Evolutionary conservation across 352 stramenopile species (phyloP).

Genomic region (Ophiocytium majus): DNA sequence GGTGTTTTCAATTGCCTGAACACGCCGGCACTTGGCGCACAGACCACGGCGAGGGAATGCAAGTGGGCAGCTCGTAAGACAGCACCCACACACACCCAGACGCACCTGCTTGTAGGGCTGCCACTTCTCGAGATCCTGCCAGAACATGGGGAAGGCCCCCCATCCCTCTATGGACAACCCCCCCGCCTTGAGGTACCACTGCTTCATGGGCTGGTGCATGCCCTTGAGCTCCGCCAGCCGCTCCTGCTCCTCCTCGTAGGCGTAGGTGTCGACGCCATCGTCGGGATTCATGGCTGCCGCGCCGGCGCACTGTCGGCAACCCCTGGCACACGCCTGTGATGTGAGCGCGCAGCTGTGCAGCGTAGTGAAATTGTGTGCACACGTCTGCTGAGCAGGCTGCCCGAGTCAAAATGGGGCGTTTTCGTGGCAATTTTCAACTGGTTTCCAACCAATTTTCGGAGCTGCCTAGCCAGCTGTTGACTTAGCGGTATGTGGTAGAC

Average conservation of each 20-base stretch:
- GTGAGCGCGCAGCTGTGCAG: too few relatives aligned
- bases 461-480: too few relatives aligned
- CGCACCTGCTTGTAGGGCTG: not conserved
- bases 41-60: too few relatives aligned
- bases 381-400: too few relatives aligned
- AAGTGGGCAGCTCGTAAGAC: too few relatives aligned
- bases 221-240: conserved; percentile 36
- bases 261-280: conserved; percentile 26
- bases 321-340: too few relatives aligned
- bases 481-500: too few relatives aligned
- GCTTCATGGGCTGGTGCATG: conserved; percentile 46
- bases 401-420: too few relatives aligned
- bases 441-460: too few relatives aligned
- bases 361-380: too few relatives aligned
- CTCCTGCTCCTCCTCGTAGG: conserved; percentile 49
- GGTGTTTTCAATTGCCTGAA: not conserved
- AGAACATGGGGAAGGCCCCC: conserved; percentile 45
- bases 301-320: not conserved
- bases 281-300: not conserved
- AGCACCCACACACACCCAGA: too few relatives aligned
- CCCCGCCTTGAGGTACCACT: conserved; percentile 35
- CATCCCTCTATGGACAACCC: conserved; percentile 24
- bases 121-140: conserved; percentile 33
- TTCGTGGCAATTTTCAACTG: too few relatives aligned
- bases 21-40: not conserved